Percentiles rank a stretch among this genome's conserved stretches.
Conservation (phyloP, 2,329 filamentous ascomycete species). For the Diplodia sapinea region DNA sequence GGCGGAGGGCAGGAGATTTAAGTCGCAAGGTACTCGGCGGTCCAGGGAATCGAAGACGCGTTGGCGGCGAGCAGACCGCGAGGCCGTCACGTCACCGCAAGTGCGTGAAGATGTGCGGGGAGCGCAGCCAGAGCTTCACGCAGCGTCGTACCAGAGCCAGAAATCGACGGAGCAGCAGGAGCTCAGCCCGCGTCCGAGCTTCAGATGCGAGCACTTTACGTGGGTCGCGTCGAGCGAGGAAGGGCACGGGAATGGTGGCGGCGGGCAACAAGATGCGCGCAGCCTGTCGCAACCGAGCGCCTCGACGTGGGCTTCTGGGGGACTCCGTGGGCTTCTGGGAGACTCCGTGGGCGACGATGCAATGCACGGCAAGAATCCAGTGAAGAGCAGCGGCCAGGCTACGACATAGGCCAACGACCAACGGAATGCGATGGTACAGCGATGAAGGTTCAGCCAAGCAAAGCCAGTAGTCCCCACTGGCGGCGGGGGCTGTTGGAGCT, state of each 20-base stretch:
- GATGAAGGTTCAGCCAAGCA: neutral
- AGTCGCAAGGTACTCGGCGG: neutral
- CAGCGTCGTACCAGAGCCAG: neutral
- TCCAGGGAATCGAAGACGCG: conserved; percentile 21
- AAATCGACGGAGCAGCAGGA: neutral
- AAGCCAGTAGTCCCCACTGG: neutral
- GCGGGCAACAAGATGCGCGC: conserved; percentile 4
- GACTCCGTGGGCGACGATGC: neutral
- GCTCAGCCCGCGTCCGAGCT: neutral
- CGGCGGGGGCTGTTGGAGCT: conserved; percentile 7
- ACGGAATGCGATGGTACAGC: neutral
- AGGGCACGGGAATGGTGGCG: neutral
- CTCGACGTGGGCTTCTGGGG: too few relatives aligned
- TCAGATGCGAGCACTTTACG: conserved; percentile 1
- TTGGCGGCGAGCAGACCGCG: conserved; percentile 21
- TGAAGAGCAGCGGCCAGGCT: neutral
- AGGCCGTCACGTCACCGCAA: neutral
- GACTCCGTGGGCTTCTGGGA: neutral
- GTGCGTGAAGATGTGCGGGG: neutral
- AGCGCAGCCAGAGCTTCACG: neutral
- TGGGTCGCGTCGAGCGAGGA: neutral
- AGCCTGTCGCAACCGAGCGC: neutral
- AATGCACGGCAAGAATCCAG: neutral
- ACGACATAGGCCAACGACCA: neutral
- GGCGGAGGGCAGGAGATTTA: neutral